phyloP scores from a whole-genome alignment of 495 filamentous ascomycete genomes.

The Margaritispora aquatica region DNA sequence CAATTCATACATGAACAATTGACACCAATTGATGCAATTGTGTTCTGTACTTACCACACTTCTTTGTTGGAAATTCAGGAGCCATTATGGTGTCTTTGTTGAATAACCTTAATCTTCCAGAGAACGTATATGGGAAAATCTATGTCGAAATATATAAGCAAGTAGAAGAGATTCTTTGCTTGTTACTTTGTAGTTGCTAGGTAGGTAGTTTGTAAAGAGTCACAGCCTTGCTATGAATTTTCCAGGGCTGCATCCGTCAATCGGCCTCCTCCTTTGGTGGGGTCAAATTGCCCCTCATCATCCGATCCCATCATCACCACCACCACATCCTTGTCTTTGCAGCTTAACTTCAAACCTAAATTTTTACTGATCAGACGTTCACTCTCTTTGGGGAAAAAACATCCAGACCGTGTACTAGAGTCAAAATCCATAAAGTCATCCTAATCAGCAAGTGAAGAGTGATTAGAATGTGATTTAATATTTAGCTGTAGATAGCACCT shows the following conservation, averaged over 20 bases:
- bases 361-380: too few relatives aligned
- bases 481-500: too few relatives aligned
- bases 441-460: too few relatives aligned
- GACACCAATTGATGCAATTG: not conserved
- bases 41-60: not conserved
- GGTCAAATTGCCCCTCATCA: not conserved
- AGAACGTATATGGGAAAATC: not conserved
- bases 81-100: not conserved
- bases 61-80: not conserved
- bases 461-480: too few relatives aligned
- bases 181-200: too few relatives aligned
- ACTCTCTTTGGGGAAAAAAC: too few relatives aligned
- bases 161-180: not conserved
- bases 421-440: too few relatives aligned
- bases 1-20: not conserved
- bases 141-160: not conserved
- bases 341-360: too few relatives aligned
- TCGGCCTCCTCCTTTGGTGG: not conserved
- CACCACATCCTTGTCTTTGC: not conserved
- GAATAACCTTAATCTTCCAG: too few relatives aligned
- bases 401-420: too few relatives aligned
- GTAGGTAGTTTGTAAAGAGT: too few relatives aligned
- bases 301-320: not conserved
- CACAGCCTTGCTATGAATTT: not conserved
- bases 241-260: not conserved